phyloP scores from a whole-genome alignment of 768 basidiomycete genomes.

The Boletus tylopilopsis region DNA sequence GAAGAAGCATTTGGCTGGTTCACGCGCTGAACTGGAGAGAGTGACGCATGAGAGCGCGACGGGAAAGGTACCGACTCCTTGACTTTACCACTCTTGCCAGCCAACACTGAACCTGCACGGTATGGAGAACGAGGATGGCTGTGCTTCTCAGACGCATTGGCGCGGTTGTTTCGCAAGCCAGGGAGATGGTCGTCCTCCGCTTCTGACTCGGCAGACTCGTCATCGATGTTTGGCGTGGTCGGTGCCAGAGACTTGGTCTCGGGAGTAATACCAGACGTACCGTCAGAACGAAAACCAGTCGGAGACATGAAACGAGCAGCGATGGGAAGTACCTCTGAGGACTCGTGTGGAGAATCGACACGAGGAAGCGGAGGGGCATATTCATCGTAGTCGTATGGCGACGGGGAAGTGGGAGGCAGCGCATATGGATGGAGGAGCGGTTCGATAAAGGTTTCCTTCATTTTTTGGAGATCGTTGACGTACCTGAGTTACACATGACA shows the following conservation, averaged over 20 bases:
- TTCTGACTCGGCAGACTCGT: conserved; percentile 71
- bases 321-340: conserved; percentile 75
- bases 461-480: conserved; percentile 82
- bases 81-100: conserved; percentile 38
- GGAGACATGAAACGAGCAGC: conserved; percentile 91
- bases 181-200: conserved; percentile 54
- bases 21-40: conserved; percentile 57
- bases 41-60: conserved; percentile 73
- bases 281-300: conserved; percentile 42
- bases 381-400: conserved; percentile 66
- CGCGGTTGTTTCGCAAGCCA: conserved; percentile 18
- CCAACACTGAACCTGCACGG: conserved; percentile 44
- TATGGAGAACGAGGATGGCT: conserved; percentile 79
- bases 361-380: conserved; percentile 39
- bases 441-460: conserved; percentile 92
- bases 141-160: conserved; percentile 43
- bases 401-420: conserved; percentile 40
- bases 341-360: conserved; percentile 64
- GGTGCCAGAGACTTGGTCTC: conserved; percentile 48
- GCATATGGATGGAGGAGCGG: conserved; percentile 83
- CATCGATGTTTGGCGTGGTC: conserved; percentile 60
- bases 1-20: conserved; percentile 59
- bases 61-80: conserved; percentile 67
- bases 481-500: conserved; percentile 55
- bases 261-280: conserved; percentile 37